Evolutionary conservation across 169 alveolate genomes (phyloP), one percentile per base, ranked within the genome.

Genomic region (Plasmodium coatneyi): DNA sequence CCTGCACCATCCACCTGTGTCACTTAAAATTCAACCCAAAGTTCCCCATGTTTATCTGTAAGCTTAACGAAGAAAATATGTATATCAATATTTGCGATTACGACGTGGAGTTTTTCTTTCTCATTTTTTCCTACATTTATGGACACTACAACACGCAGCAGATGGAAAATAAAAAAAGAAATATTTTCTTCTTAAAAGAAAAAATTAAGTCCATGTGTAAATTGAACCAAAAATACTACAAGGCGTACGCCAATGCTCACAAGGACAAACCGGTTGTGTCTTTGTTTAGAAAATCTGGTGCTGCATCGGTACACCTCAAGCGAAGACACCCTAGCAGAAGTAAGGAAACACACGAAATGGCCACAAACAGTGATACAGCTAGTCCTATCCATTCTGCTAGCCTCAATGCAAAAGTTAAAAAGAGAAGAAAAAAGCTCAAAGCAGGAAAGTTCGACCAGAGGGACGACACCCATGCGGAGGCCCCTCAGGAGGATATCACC

Each of bases 11-110:
- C 30, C 83, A 89, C n/a, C 54, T 89, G 19, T 89, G 94, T 19
- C 94, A 89, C 36, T 78, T 89, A 19, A 89, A 89, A 80, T 89
- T 89, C 54, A 89, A 89, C 71, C 94, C 94, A 0, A 60, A 54
- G 7, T 70, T 66, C 34, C 94, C 94, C 70, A 89, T 89, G 94
- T 80, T 79, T 66, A 78, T 89, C 49, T 39, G 79, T 30, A 89
- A 80, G 71, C 36, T 80, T 32, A 80, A 89, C 34, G 91, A 89
- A 89, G 90, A 89, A 60, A 66, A 80, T 66, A 5, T 89, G 39
- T 79, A 70, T 60, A 39, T 89, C 56, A 89, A 89, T 80, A 80
- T 89, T 32, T 89, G 94, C 49, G 94, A 89, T 89, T 89, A 89
- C 54, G 94, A 89, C 80, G 14, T 89, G n/a, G 94, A 89, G 49